Evolutionary conservation across 2,329 filamentous ascomycete genomes (phyloP).

Genomic region (Diaporthe amygdali): DNA sequence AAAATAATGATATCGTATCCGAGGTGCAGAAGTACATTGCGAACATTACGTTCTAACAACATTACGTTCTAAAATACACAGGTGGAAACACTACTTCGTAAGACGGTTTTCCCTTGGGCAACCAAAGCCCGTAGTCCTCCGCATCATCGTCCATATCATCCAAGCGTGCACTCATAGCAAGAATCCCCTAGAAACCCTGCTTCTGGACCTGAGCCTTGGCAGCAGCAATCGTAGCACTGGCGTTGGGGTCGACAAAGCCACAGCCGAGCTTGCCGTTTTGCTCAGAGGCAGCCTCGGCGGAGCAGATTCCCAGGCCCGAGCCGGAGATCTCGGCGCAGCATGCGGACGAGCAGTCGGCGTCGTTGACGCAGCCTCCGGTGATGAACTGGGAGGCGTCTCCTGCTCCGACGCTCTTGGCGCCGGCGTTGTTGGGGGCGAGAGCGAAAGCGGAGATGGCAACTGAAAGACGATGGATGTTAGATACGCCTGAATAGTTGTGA

Average conservation of each 20-base stretch:
- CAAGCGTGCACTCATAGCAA: background rate
- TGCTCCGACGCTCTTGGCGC: constrained; percentile 36
- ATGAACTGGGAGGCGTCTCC: constrained; percentile 37
- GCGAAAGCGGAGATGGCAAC: constrained; percentile 29
- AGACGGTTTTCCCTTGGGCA: background rate
- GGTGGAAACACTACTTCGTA: background rate
- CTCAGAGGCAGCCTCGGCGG: constrained; percentile 34
- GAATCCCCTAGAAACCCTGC: constrained; percentile 34
- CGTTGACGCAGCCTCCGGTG: constrained; percentile 38
- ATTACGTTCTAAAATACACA: too few species aligned
- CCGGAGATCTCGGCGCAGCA: constrained; percentile 36
- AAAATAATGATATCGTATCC: too few species aligned
- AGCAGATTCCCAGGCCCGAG: constrained; percentile 36
- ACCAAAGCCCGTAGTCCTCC: background rate
- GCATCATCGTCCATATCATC: background rate
- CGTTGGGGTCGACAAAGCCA: constrained; percentile 38
- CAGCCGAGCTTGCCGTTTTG: constrained; percentile 41
- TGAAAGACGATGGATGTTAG: background rate
- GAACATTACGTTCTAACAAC: too few species aligned
- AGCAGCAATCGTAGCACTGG: constrained; percentile 33
- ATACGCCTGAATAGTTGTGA: too few species aligned
- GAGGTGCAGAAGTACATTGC: too few species aligned
- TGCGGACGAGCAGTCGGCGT: constrained; percentile 35
- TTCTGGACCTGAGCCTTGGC: constrained; percentile 38
- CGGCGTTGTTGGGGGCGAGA: constrained; percentile 37